These are phyloP conservation scores for Nakataea oryzae DNA, from an alignment of 2,329 filamentous ascomycete species.

Conservation along the genomic window DNA sequence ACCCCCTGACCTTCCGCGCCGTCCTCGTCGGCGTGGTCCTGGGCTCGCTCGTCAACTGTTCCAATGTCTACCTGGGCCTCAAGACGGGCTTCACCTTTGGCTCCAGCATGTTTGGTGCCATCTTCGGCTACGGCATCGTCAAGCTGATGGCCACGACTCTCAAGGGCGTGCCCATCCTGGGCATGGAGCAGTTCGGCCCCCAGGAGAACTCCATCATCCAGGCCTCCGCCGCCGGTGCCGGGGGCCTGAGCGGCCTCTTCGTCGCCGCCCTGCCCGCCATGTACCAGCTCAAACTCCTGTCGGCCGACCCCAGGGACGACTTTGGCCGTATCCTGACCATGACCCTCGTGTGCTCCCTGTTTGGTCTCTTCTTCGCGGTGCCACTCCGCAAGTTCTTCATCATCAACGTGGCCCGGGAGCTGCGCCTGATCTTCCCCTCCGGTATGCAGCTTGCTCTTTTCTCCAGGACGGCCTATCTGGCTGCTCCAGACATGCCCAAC, in stretches of 20 bases:
- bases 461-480: neutral
- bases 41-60: constrained; percentile 50
- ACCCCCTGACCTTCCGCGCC: constrained; percentile 44
- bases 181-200: constrained; percentile 40
- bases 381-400: constrained; percentile 59
- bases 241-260: constrained; percentile 46
- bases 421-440: constrained; percentile 49
- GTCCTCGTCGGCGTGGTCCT: constrained; percentile 43
- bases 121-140: constrained; percentile 49
- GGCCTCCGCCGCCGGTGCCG: constrained; percentile 47
- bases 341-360: constrained; percentile 51
- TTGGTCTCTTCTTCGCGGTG: constrained; percentile 53
- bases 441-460: constrained; percentile 8
- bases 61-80: constrained; percentile 51
- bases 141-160: constrained; percentile 39
- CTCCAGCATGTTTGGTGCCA: constrained; percentile 38
- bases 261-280: constrained; percentile 49
- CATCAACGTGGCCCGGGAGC: constrained; percentile 51
- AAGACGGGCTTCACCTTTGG: constrained; percentile 41
- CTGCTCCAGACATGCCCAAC: neutral
- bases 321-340: constrained; percentile 49
- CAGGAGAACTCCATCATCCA: constrained; percentile 54
- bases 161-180: constrained; percentile 38
- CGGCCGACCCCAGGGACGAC: constrained; percentile 37
- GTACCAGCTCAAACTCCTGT: constrained; percentile 43